Percentiles rank a stretch among this genome's conserved stretches.
Evolutionary conservation across 2,329 filamentous ascomycete species (phyloP).

Genomic region (Zymoseptoria ardabiliae): DNA sequence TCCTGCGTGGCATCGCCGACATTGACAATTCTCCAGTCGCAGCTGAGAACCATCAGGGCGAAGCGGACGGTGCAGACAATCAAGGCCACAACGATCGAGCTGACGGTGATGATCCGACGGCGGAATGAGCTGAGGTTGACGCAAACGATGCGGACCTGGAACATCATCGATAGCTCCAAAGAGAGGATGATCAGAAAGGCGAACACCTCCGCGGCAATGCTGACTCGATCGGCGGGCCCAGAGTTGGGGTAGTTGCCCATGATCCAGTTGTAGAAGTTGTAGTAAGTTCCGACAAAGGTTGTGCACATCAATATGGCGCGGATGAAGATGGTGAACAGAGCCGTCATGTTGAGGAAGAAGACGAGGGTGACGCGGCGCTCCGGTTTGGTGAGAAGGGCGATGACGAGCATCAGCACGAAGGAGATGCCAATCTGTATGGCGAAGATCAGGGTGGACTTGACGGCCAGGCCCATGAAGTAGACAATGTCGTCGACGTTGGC

Average conservation of each 20-base stretch:
- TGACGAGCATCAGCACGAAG: constrained; percentile 55
- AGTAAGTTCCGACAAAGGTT: constrained; percentile 55
- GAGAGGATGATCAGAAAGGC: constrained; percentile 47
- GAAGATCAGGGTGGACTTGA: constrained; percentile 52
- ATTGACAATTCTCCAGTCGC: constrained; percentile 20
- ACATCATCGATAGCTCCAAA: constrained; percentile 52
- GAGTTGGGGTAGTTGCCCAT: constrained; percentile 21
- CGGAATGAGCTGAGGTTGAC: constrained; percentile 39
- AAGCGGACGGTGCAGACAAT: constrained; percentile 49
- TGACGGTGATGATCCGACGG: constrained; percentile 38
- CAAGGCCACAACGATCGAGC: constrained; percentile 45
- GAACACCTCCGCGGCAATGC: constrained; percentile 44
- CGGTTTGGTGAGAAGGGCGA: constrained; percentile 59
- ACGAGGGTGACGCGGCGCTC: constrained; percentile 58
- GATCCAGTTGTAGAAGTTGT: constrained; percentile 41
- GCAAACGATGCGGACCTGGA: constrained; percentile 59
- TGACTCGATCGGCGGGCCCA: constrained; percentile 20
- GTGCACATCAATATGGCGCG: constrained; percentile 52
- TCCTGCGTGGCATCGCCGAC: constrained; percentile 8
- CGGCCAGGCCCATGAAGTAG: constrained; percentile 40
- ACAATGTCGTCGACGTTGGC: constrained; percentile 41
- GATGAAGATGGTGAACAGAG: constrained; percentile 53
- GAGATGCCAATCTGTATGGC: constrained; percentile 64
- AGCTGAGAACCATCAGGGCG: constrained; percentile 44
- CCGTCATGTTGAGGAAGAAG: constrained; percentile 57